Base-by-base conservation (phyloP, 257 asterid genomes). In the Primulina eburnea region DNA sequence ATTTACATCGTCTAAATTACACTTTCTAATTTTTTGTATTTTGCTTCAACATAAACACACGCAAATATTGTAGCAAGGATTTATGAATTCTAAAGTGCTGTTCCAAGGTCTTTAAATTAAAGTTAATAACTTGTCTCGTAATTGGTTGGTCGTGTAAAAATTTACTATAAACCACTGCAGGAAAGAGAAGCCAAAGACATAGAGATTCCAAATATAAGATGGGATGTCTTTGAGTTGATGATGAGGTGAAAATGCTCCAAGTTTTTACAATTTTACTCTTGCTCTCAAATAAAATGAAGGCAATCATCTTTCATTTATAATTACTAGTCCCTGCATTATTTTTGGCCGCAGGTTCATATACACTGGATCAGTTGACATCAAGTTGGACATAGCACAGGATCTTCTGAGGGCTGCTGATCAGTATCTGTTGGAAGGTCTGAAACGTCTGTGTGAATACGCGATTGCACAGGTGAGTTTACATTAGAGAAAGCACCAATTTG, bases 141-240 rank as follows among this genome's bases (percentile, higher is more conserved):
- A 30, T 72, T 65, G 68, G 21, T 65, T 47, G 40, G 32, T n/a
- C 10, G 52, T 43, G 40, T 78, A 40, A 71, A 70, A 29, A 17
- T 50, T 24, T 26, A 18, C 50, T 70, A 21, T 26, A 74, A 76
- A 47, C 7, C 29, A 2, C 69, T 83, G 82, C 85, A 94, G 99
- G 99, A 94, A 83, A 87, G 90, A 81, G 97, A 94, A 60, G 99
- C 99, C 64, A 94, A 94, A 84, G 96, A 91, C 76, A 88, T 94
- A 37, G 97, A 89, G 86, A 91, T 94, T 62, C 99, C 99, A 40
- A 94, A 94, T 79, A 94, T 93, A 69, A 84, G 84, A 82, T 90
- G 99, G 99, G 96, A 89, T 56, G 92, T 90, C 69, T 93, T 93
- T 69, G 97, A 93, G 82, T 77, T 93, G 89, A 93, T 93, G 99